These are phyloP conservation scores for Mycena crocata DNA, from an alignment of 768 basidiomycete species.

Conservation along the genomic window DNA sequence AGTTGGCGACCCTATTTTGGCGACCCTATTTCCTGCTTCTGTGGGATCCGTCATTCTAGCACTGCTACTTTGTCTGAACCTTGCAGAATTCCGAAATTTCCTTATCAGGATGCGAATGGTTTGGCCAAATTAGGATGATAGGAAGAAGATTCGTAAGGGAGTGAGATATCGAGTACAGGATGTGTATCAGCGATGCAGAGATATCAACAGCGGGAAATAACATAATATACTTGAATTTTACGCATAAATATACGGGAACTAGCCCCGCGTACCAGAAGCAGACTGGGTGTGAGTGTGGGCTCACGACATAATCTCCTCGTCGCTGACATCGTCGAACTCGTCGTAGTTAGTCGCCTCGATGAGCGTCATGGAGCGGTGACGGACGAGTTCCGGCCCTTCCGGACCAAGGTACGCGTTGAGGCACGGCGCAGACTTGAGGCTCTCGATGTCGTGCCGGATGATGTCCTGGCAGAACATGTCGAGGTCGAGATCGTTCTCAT, in stretches of 20 bases:
- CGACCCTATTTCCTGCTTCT: no score
- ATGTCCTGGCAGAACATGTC: slow-evolving; percentile 72
- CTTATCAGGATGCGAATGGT: no score
- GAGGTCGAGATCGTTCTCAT: slow-evolving; percentile 78
- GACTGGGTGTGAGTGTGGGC: background rate
- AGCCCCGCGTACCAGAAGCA: background rate
- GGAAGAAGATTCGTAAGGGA: no score
- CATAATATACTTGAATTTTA: slow-evolving; percentile 11
- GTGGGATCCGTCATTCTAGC: no score
- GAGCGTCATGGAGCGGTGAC: slow-evolving; percentile 32
- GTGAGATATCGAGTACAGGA: slow-evolving; percentile 20
- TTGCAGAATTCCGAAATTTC: no score
- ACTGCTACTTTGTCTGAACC: no score
- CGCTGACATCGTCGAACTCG: slow-evolving; percentile 35
- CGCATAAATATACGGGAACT: slow-evolving; percentile 23
- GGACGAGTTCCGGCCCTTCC: slow-evolving; percentile 25
- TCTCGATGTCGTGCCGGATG: slow-evolving; percentile 66
- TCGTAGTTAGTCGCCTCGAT: slow-evolving; percentile 30
- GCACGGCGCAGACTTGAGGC: slow-evolving; percentile 62
- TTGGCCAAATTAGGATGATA: no score
- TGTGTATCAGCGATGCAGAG: background rate
- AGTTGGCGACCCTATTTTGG: no score
- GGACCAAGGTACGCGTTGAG: slow-evolving; percentile 60
- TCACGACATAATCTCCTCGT: slow-evolving; percentile 23
- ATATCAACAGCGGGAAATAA: slow-evolving; percentile 1